Conservation (phyloP, 164 flowering plant genomes). For the Aristolochia californica region DNA sequence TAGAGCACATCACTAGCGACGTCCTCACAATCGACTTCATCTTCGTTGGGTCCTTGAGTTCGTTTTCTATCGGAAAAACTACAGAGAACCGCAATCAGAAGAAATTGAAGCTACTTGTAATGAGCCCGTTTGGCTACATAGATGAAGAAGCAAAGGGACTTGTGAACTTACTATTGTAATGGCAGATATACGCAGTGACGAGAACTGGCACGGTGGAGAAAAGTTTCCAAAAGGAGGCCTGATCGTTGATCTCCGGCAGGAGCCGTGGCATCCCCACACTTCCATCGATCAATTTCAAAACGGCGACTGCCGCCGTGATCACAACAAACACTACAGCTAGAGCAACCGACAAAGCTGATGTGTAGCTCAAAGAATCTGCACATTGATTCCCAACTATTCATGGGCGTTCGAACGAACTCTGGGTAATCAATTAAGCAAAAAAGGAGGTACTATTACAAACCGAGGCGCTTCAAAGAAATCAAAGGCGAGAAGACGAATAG, state of each 20-base stretch:
- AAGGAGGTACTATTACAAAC: conserved; percentile 20
- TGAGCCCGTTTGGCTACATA: no score
- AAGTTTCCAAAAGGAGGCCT: conserved; percentile 61
- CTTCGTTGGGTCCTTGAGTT: conserved; percentile 44
- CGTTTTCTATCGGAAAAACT: conserved; percentile 76
- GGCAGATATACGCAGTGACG: conserved; percentile 74
- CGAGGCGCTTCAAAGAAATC: conserved; percentile 62
- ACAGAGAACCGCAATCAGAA: conserved; percentile 6
- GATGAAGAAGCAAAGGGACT: no score
- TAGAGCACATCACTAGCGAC: conserved; percentile 40
- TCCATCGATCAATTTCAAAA: conserved; percentile 37
- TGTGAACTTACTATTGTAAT: conserved; percentile 45
- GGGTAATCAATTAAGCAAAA: not conserved
- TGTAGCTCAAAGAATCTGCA: conserved; percentile 66
- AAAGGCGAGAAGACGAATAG: conserved; percentile 57
- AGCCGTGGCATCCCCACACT: conserved; percentile 42
- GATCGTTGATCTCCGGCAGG: conserved; percentile 39
- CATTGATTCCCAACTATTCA: no score
- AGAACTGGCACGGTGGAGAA: conserved; percentile 59
- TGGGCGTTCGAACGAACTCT: no score
- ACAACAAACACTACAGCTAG: conserved; percentile 65
- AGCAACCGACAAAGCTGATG: conserved; percentile 68
- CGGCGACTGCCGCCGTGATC: conserved; percentile 41
- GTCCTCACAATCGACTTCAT: conserved; percentile 54
- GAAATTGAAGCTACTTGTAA: not conserved